Evolutionary conservation across 2,329 filamentous ascomycete species (phyloP).

Genomic region (Beauveria caledonica): DNA sequence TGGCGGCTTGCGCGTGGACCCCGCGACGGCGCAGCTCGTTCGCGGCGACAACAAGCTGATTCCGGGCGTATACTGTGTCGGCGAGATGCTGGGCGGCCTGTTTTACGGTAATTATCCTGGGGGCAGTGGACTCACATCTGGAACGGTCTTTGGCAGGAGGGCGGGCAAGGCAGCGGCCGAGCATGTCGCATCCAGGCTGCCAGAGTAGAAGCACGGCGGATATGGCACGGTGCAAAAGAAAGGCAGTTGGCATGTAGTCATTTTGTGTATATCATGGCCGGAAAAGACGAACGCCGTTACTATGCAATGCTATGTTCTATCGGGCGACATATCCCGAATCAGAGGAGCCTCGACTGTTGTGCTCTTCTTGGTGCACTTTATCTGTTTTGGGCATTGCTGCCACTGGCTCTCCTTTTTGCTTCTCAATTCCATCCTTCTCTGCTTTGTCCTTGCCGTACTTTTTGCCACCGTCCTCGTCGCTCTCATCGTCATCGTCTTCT

Average conservation of each 20-base stretch:
- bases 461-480: neutral
- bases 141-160: constrained; percentile 41
- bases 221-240: too few relatives aligned
- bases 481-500: constrained; percentile 10
- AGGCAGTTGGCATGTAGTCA: neutral
- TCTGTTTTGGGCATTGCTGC: constrained; percentile 11
- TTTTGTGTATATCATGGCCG: neutral
- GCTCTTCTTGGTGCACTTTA: neutral
- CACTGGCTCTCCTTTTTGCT: constrained; percentile 15
- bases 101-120: constrained; percentile 58
- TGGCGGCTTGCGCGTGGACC: constrained; percentile 50
- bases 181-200: neutral
- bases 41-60: constrained; percentile 36
- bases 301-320: neutral
- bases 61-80: constrained; percentile 49
- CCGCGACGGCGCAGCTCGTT: constrained; percentile 45
- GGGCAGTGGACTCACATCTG: constrained; percentile 53
- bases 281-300: neutral
- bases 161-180: constrained; percentile 29
- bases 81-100: constrained; percentile 59
- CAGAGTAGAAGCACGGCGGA: neutral
- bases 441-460: constrained; percentile 13
- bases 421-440: constrained; percentile 16
- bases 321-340: constrained; percentile 5
- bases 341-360: neutral